Percentiles rank a stretch among this genome's conserved stretches.
Conservation (phyloP, 2,329 filamentous ascomycete species). For the Trematosphaeria pertusa region DNA sequence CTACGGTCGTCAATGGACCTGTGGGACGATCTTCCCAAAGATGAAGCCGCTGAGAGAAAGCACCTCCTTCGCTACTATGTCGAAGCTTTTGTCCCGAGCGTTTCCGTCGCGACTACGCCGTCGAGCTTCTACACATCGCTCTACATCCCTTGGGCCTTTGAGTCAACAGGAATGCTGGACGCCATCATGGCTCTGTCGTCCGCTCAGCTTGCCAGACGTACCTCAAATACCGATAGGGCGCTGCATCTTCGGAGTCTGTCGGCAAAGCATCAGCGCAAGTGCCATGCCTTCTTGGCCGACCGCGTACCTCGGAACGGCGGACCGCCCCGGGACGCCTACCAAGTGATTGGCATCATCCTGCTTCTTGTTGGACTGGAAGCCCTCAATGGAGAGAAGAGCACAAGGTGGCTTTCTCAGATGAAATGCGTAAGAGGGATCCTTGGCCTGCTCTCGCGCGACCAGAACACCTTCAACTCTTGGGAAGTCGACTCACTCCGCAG, state of each 20-base stretch:
- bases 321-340: constrained; percentile 36
- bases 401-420: constrained; percentile 45
- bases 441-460: constrained; percentile 30
- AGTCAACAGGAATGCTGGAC: constrained; percentile 44
- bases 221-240: constrained; percentile 33
- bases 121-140: constrained; percentile 45
- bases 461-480: constrained; percentile 32
- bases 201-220: constrained; percentile 42
- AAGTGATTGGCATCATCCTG: constrained; percentile 42
- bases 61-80: constrained; percentile 45
- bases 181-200: constrained; percentile 45
- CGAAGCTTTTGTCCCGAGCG: constrained; percentile 45
- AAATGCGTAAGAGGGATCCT: constrained; percentile 42
- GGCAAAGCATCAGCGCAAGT: constrained; percentile 39
- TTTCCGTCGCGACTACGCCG: constrained; percentile 43
- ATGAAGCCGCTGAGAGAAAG: constrained; percentile 32
- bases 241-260: constrained; percentile 38
- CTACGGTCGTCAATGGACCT: constrained; percentile 31
- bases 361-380: constrained; percentile 45
- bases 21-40: constrained; percentile 38
- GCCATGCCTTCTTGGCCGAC: constrained; percentile 41
- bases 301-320: constrained; percentile 35
- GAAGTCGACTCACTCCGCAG: constrained; percentile 44
- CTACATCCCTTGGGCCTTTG: constrained; percentile 47
- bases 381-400: constrained; percentile 42